Percentiles rank a stretch among this genome's conserved stretches.
Conservation (phyloP, 1,139 yeast genomes). For the Zygosaccharomyces pseudobailii region DNA sequence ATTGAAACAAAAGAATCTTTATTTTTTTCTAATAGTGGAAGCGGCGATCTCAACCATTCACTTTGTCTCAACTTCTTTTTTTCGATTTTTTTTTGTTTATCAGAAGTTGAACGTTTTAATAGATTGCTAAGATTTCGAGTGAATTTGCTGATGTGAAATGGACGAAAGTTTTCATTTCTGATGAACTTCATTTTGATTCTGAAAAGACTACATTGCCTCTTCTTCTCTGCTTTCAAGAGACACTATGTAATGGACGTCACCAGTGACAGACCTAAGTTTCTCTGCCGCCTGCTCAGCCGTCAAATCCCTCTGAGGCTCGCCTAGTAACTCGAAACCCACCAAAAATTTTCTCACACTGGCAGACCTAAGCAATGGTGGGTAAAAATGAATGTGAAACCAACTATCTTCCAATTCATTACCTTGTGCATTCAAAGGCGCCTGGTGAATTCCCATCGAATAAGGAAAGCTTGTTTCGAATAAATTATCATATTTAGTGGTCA, state of each 20-base stretch:
- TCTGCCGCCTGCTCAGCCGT: constrained; percentile 74
- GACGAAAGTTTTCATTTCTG: no score
- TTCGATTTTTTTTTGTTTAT: no score
- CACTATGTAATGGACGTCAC: constrained; percentile 23
- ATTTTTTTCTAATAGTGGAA: no score
- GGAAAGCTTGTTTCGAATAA: constrained; percentile 68
- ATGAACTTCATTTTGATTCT: no score
- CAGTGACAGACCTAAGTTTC: constrained; percentile 45
- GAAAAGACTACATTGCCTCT: not conserved
- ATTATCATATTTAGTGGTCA: constrained; percentile 69
- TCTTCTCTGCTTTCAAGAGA: not conserved
- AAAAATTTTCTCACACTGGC: constrained; percentile 73
- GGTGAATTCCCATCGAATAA: constrained; percentile 78
- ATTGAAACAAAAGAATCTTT: no score
- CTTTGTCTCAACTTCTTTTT: no score
- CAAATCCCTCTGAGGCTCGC: constrained; percentile 74
- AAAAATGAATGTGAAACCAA: constrained; percentile 75
- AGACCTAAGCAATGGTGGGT: constrained; percentile 70
- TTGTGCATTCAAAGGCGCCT: constrained; percentile 51
- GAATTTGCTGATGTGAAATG: no score
- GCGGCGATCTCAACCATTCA: no score
- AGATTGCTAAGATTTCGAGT: no score
- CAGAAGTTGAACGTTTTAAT: no score
- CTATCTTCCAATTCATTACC: constrained; percentile 41
- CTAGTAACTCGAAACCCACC: constrained; percentile 75